Conservation (phyloP, 257 asterid species). For the Paraleonurus japonicus region DNA sequence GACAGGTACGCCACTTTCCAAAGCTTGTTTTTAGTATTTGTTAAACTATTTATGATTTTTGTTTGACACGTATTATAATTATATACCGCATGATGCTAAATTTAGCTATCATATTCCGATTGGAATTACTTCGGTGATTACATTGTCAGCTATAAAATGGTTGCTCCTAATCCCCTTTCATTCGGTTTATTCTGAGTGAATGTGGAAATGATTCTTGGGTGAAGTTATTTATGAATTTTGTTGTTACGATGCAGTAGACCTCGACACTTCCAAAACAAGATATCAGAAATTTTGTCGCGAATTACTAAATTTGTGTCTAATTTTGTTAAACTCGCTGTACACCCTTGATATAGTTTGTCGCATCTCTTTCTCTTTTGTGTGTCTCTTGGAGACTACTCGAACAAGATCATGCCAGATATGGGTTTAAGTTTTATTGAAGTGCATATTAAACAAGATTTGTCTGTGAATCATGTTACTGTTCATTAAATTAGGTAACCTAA, state of each 20-base stretch:
- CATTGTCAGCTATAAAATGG: conserved; percentile 1
- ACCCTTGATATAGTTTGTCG: conserved; percentile 6
- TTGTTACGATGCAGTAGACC: neutral
- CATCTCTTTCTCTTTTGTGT: neutral
- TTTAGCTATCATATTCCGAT: neutral
- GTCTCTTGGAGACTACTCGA: neutral
- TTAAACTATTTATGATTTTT: neutral
- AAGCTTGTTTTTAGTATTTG: conserved; percentile 12
- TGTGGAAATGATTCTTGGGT: neutral
- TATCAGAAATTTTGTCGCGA: neutral
- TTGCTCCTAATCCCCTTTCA: neutral
- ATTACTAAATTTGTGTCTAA: neutral
- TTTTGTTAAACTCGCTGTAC: neutral
- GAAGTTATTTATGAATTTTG: neutral
- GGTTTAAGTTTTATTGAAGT: neutral
- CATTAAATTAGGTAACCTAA: neutral
- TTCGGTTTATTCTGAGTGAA: conserved; percentile 1
- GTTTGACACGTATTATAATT: neutral
- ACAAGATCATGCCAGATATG: neutral
- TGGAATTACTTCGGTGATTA: neutral
- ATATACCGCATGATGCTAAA: conserved; percentile 14
- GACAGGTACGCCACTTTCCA: conserved; percentile 63
- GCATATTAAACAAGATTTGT: neutral
- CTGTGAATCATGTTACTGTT: neutral
- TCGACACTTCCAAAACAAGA: neutral